Evolutionary conservation across 257 asterid species (phyloP), one percentile per base, ranked within the genome.

Genomic region (Solanum peruvianum): DNA sequence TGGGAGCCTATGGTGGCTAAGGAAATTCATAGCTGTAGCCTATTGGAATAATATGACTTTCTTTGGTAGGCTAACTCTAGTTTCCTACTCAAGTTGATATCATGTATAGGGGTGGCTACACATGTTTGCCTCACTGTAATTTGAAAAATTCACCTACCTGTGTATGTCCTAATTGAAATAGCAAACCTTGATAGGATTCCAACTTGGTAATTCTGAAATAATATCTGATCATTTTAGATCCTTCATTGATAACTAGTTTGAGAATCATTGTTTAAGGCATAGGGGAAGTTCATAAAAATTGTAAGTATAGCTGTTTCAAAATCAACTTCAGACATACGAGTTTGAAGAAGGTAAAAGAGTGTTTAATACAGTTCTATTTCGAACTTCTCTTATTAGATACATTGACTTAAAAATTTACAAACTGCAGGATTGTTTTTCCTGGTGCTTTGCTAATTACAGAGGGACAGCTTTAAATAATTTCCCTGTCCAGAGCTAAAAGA

Each of bases 331-430:
- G 39, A 67, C 11, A 69, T 69, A 29, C 23, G 2, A 4, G 10
- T 69, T 69, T 69, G n/a, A 60, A 58, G 37, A 39, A 25, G 69
- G 85, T 37, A 42, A 73, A 72, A 84, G 35, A 44, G 73, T 58
- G 37, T 69, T 18, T 47, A 47, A 18, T 80, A 45, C 29, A 47
- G 18, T 29, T 18, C 27, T 45, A 16, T 27, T 12, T 80, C 18
- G 45, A 49, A 80, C 69, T 29, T 29, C 44, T 49, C 44, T 15
- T 49, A 49, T 49, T 80, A 29, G 66, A 80, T 80, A 49, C 27
- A 89, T 44, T 58, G 58, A 84, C 80, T 16, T 44, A 27, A 86
- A 91, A 86, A 91, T 84, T 39, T 88, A 91, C 91, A 92, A 70
- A 60, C 41, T 80, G 33, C 56, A 70, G 27, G 73, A 62, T 72